Evolutionary conservation across 192 early-diverging fungal species (phyloP).

Genomic region (Haplosporangium gracile): DNA sequence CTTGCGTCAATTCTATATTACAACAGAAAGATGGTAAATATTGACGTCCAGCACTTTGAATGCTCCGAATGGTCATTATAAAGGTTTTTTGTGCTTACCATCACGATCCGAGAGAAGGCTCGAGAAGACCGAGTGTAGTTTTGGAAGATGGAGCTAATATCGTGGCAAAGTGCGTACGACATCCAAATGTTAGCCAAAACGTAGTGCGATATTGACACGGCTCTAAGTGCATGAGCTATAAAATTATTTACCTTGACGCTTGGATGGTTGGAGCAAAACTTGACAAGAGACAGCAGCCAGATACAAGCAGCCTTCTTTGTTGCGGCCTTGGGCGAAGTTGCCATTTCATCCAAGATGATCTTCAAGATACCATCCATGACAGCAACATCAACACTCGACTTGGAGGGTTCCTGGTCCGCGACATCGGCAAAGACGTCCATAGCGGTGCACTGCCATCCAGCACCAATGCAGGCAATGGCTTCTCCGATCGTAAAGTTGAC

Average conservation of each 20-base stretch:
- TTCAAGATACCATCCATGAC: constrained; percentile 64
- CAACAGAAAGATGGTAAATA: neutral
- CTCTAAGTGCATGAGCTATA: neutral
- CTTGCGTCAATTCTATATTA: constrained; percentile 80
- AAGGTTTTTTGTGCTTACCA: constrained; percentile 58
- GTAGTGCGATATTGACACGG: too few relatives aligned
- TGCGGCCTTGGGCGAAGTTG: constrained; percentile 64
- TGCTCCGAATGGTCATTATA: neutral
- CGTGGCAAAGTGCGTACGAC: neutral
- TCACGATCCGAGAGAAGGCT: constrained; percentile 85
- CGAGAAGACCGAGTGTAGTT: constrained; percentile 84
- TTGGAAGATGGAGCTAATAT: constrained; percentile 62
- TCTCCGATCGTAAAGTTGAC: constrained; percentile 90
- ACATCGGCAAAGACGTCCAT: constrained; percentile 83
- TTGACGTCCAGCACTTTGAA: neutral
- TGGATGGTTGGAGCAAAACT: constrained; percentile 70
- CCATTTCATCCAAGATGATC: constrained; percentile 66
- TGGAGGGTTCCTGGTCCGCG: constrained; percentile 57
- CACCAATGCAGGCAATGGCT: constrained; percentile 72
- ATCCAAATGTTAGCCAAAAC: neutral
- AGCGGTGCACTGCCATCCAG: constrained; percentile 75
- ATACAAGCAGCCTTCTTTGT: constrained; percentile 78
- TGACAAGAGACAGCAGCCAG: constrained; percentile 85
- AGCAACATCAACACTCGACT: constrained; percentile 19
- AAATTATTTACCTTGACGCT: constrained; percentile 59